Percentiles rank a stretch among this genome's conserved stretches.
phyloP scores from a whole-genome alignment of 1,139 yeast genomes.

The Debaryomyces udenii region DNA sequence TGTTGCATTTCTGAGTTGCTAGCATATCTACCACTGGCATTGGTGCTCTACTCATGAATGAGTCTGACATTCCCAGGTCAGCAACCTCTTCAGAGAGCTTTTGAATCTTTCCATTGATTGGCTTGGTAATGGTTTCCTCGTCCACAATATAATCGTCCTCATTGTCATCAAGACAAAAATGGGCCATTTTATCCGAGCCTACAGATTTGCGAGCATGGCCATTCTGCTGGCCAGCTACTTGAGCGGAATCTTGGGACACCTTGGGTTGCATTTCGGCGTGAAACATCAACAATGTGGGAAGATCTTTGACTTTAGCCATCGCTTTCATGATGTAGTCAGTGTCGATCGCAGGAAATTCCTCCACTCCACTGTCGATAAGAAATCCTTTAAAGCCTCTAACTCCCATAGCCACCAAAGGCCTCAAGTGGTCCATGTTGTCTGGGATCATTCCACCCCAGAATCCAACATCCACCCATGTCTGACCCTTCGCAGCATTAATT shows the following conservation, averaged over 20 bases:
- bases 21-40: slow-evolving; percentile 38
- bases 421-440: slow-evolving; percentile 64
- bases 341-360: slow-evolving; percentile 85
- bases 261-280: slow-evolving; percentile 85
- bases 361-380: slow-evolving; percentile 89
- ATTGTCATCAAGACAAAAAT: slow-evolving; percentile 22
- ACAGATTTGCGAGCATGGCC: slow-evolving; percentile 27
- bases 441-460: slow-evolving; percentile 97
- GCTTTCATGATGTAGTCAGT: slow-evolving; percentile 66
- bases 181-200: slow-evolving; percentile 24
- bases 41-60: slow-evolving; percentile 47
- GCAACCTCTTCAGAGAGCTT: slow-evolving; percentile 27
- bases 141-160: slow-evolving; percentile 18
- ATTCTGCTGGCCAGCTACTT: slow-evolving; percentile 22
- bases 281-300: slow-evolving; percentile 78
- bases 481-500: slow-evolving; percentile 73
- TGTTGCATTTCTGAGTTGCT: slow-evolving; percentile 20
- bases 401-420: slow-evolving; percentile 78
- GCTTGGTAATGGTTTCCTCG: slow-evolving; percentile 8
- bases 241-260: slow-evolving; percentile 26
- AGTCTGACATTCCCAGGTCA: slow-evolving; percentile 50
- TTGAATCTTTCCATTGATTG: slow-evolving; percentile 8
- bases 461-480: slow-evolving; percentile 91
- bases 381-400: slow-evolving; percentile 93
- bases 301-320: slow-evolving; percentile 59